Conservation (phyloP, 2,329 filamentous ascomycete genomes). For the Alternaria dauci region DNA sequence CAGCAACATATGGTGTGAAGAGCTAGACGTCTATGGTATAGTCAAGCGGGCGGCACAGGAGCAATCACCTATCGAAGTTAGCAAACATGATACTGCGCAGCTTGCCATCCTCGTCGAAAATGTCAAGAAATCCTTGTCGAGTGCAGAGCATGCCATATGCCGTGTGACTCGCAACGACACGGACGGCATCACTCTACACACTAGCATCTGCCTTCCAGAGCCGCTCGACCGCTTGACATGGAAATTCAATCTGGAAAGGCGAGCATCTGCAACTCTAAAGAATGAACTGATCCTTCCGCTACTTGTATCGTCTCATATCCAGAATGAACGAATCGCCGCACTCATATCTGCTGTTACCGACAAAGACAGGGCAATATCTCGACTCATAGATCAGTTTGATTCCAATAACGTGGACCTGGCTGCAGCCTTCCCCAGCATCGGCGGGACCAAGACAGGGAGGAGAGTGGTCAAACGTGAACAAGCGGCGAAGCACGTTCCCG, state of each 20-base stretch:
- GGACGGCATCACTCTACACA: conserved; percentile 59
- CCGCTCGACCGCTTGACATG: conserved; percentile 71
- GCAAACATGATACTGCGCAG: conserved; percentile 70
- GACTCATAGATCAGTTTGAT: conserved; percentile 67
- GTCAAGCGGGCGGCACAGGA: conserved; percentile 68
- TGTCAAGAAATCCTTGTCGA: conserved; percentile 60
- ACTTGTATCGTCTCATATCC: conserved; percentile 58
- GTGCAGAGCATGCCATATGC: conserved; percentile 49
- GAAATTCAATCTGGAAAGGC: conserved; percentile 65
- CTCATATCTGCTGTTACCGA: conserved; percentile 61
- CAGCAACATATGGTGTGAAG: conserved; percentile 76
- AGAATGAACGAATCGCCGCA: conserved; percentile 57
- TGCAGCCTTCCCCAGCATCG: conserved; percentile 64
- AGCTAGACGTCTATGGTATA: conserved; percentile 68
- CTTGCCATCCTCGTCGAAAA: conserved; percentile 72
- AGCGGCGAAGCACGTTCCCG: conserved; percentile 63
- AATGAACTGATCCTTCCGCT: conserved; percentile 63
- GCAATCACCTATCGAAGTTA: conserved; percentile 76
- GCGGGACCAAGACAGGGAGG: conserved; percentile 56
- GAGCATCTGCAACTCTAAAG: conserved; percentile 54
- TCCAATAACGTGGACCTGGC: conserved; percentile 63
- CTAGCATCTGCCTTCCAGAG: conserved; percentile 68
- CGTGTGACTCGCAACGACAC: conserved; percentile 41
- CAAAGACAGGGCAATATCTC: conserved; percentile 67
- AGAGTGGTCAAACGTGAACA: conserved; percentile 59